phyloP scores from a whole-genome alignment of 768 basidiomycete species.

The Kwoniella sp. region DNA sequence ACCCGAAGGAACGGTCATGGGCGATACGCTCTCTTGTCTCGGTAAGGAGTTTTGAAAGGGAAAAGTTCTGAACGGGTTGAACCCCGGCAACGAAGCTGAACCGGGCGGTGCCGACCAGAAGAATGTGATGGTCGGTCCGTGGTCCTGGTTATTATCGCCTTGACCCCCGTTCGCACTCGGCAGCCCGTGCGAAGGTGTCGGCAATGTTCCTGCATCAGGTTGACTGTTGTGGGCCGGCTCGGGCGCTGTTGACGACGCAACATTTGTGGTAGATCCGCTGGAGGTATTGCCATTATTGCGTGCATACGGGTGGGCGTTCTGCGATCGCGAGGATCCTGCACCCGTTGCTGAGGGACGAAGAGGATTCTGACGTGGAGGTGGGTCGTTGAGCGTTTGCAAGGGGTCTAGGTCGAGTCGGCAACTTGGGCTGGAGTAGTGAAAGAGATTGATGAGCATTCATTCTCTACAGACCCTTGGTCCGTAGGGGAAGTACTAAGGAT shows the following conservation, averaged over 20 bases:
- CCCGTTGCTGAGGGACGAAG: slow-evolving; percentile 26
- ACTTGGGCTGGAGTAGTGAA: slow-evolving; percentile 31
- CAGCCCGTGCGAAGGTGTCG: neutral
- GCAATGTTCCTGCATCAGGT: neutral
- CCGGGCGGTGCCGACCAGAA: slow-evolving; percentile 11
- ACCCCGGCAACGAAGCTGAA: slow-evolving; percentile 2
- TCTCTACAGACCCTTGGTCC: no score
- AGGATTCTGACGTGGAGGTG: slow-evolving; percentile 5
- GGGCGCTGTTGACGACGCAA: no score
- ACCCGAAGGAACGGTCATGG: neutral
- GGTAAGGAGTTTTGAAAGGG: neutral
- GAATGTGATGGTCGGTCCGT: slow-evolving; percentile 17
- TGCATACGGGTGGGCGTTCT: slow-evolving; percentile 33
- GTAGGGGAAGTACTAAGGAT: neutral
- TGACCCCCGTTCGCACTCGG: neutral
- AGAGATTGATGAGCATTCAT: neutral
- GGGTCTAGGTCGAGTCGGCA: slow-evolving; percentile 50
- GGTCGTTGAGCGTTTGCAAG: slow-evolving; percentile 34
- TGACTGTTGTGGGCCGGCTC: no score
- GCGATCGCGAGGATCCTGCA: slow-evolving; percentile 3
- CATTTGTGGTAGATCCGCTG: neutral
- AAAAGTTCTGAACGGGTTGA: slow-evolving; percentile 1
- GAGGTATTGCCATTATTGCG: slow-evolving; percentile 5
- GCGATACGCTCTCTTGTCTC: slow-evolving; percentile 1
- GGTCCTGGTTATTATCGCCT: neutral